Evolutionary conservation across 2,329 filamentous ascomycete genomes (phyloP).

Genomic region (Aspergillus fumigatiaffinis): DNA sequence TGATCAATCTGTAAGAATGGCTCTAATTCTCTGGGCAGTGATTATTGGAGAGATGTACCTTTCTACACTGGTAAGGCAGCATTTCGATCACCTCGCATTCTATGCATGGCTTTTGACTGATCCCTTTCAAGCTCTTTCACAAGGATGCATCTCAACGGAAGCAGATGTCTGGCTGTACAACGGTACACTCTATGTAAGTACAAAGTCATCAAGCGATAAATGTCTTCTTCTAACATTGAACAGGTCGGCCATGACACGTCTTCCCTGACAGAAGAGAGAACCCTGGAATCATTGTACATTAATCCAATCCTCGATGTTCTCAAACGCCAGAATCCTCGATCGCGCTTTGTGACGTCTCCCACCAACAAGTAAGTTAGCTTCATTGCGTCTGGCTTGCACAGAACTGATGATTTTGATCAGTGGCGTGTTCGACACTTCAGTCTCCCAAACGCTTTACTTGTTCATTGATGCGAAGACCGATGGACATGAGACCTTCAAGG

Average conservation of each 20-base stretch:
- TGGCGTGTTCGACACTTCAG: slow-evolving; percentile 57
- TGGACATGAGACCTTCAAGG: slow-evolving; percentile 53
- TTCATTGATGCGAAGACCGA: slow-evolving; percentile 63
- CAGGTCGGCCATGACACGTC: slow-evolving; percentile 55
- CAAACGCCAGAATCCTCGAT: slow-evolving; percentile 53
- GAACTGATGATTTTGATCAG: slow-evolving; percentile 16
- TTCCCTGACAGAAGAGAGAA: slow-evolving; percentile 51
- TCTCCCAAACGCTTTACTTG: slow-evolving; percentile 58
- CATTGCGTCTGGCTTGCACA: neutral
- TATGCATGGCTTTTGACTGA: slow-evolving; percentile 14
- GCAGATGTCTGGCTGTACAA: slow-evolving; percentile 60
- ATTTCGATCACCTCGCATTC: neutral
- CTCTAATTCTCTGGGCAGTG: slow-evolving; percentile 40
- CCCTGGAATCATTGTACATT: slow-evolving; percentile 56
- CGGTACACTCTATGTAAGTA: slow-evolving; percentile 50
- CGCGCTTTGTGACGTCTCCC: slow-evolving; percentile 44
- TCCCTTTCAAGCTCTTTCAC: slow-evolving; percentile 45
- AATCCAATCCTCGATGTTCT: slow-evolving; percentile 56
- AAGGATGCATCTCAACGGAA: slow-evolving; percentile 56
- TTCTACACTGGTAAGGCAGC: slow-evolving; percentile 38
- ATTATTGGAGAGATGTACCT: slow-evolving; percentile 51
- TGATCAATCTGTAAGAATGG: neutral
- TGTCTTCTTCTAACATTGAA: neutral
- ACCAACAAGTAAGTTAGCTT: slow-evolving; percentile 46
- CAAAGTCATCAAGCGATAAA: neutral